Evolutionary conservation across 192 early-diverging fungal species (phyloP).

Genomic region (Allomyces macrogynus): DNA sequence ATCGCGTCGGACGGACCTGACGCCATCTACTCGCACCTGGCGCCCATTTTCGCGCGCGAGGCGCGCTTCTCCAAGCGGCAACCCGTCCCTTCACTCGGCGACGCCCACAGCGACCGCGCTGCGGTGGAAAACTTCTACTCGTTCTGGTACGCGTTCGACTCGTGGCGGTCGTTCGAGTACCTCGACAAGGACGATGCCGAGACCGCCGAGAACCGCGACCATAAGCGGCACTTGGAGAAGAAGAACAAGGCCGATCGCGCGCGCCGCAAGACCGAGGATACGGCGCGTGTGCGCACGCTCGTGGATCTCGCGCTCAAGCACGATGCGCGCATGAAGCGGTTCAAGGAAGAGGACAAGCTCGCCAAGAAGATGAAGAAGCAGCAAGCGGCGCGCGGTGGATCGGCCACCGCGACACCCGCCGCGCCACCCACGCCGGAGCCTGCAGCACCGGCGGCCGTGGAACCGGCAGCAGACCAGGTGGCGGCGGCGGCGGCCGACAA

Average conservation of each 20-base stretch:
- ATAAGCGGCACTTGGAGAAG: slow-evolving; percentile 83
- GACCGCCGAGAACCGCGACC: slow-evolving; percentile 42
- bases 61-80: slow-evolving; percentile 35
- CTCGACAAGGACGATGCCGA: slow-evolving; percentile 84
- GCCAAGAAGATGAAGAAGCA: slow-evolving; percentile 47
- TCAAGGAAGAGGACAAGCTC: slow-evolving; percentile 44
- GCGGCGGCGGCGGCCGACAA: slow-evolving; percentile 11
- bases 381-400: slow-evolving; percentile 19
- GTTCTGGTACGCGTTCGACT: slow-evolving; percentile 63
- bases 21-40: slow-evolving; percentile 19
- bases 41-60: slow-evolving; percentile 48
- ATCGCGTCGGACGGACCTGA: slow-evolving; percentile 11
- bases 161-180: slow-evolving; percentile 95
- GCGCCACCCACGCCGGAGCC: slow-evolving; percentile 4
- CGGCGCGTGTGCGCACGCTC: slow-evolving; percentile 36
- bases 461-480: slow-evolving; percentile 10
- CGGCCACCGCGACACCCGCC: background rate
- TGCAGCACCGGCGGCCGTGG: slow-evolving; percentile 25
- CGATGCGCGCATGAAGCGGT: slow-evolving; percentile 54
- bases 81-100: too few relatives aligned
- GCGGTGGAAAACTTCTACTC: slow-evolving; percentile 56
- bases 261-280: slow-evolving; percentile 74
- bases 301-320: slow-evolving; percentile 37
- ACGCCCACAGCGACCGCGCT: too few relatives aligned
- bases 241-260: slow-evolving; percentile 87